These are phyloP conservation scores for Calonectria leucothoes DNA, from an alignment of 2,329 filamentous ascomycete genomes.

Conservation along the genomic window DNA sequence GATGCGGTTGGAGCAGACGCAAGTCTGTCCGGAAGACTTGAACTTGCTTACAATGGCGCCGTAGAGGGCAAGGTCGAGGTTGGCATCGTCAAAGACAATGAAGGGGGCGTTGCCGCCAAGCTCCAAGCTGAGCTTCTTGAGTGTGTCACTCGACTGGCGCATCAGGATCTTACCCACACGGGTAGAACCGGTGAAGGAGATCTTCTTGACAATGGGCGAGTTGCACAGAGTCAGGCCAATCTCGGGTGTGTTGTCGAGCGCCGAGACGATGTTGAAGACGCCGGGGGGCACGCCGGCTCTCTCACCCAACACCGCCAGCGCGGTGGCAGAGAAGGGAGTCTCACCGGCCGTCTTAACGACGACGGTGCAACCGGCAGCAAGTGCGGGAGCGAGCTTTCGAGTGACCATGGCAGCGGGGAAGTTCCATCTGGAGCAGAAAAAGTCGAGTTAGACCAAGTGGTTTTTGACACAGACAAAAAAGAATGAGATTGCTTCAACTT, in stretches of 20 bases:
- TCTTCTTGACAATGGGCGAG: constrained; percentile 73
- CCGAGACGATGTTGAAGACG: constrained; percentile 68
- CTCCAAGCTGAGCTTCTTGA: constrained; percentile 76
- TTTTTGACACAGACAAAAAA: neutral
- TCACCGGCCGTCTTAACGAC: constrained; percentile 77
- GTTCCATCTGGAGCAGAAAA: constrained; percentile 75
- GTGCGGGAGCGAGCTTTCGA: constrained; percentile 58
- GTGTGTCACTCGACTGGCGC: constrained; percentile 75
- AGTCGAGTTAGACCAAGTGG: neutral
- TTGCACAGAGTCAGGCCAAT: constrained; percentile 74
- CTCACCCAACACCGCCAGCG: constrained; percentile 73
- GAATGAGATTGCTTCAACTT: neutral
- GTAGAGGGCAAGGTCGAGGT: constrained; percentile 74
- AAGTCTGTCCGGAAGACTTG: constrained; percentile 90
- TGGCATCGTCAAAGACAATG: constrained; percentile 82
- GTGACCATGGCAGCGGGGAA: constrained; percentile 69
- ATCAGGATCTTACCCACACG: constrained; percentile 65
- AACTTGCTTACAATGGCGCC: constrained; percentile 82
- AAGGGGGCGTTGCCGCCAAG: constrained; percentile 78
- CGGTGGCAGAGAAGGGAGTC: constrained; percentile 78
- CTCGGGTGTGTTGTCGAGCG: constrained; percentile 72
- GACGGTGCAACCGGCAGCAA: constrained; percentile 82
- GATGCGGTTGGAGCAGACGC: constrained; percentile 84
- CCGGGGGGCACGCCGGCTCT: constrained; percentile 77
- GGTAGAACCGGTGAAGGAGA: constrained; percentile 77